phyloP scores from a whole-genome alignment of 225 moss, liverwort and hornwort genomes.

The Physcomitrellopsis africana region DNA sequence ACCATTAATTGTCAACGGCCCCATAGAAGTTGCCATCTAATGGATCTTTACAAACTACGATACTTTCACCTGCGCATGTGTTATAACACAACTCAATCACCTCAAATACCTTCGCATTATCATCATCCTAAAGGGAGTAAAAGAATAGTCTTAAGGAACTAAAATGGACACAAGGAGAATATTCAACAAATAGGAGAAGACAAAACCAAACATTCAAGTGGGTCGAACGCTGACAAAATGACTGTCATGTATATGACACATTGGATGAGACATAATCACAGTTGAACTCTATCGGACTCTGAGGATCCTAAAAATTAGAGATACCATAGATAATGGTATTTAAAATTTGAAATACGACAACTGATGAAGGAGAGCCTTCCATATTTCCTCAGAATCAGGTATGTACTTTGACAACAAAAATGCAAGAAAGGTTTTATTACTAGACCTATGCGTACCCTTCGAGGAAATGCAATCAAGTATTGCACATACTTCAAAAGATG shows the following conservation, averaged over 20 bases:
- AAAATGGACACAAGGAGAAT: constrained; percentile 14
- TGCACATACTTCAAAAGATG: constrained; percentile 23
- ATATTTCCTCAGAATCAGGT: not conserved
- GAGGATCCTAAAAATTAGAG: not conserved
- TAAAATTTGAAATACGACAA: not conserved
- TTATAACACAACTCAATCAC: constrained; percentile 27
- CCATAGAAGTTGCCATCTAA: constrained; percentile 54
- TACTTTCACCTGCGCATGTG: constrained; percentile 35
- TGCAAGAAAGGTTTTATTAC: not conserved
- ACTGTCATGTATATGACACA: not conserved
- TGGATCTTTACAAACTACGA: constrained; percentile 21
- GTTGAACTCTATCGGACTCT: constrained; percentile 25
- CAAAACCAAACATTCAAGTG: constrained; percentile 27
- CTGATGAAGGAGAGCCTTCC: not conserved
- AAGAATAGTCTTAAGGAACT: not conserved
- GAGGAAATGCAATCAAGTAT: constrained; percentile 25
- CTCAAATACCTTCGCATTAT: constrained; percentile 16
- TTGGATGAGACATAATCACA: not conserved
- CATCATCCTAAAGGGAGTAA: not conserved
- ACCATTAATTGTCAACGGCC: constrained; percentile 45
- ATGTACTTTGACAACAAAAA: not conserved
- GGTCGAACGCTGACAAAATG: constrained; percentile 14
- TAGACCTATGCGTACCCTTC: constrained; percentile 30
- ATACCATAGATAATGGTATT: not conserved
- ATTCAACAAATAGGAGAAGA: constrained; percentile 15